Evolutionary conservation across 2,329 filamentous ascomycete species (phyloP).

Genomic region (Plenodomus tracheiphilus): DNA sequence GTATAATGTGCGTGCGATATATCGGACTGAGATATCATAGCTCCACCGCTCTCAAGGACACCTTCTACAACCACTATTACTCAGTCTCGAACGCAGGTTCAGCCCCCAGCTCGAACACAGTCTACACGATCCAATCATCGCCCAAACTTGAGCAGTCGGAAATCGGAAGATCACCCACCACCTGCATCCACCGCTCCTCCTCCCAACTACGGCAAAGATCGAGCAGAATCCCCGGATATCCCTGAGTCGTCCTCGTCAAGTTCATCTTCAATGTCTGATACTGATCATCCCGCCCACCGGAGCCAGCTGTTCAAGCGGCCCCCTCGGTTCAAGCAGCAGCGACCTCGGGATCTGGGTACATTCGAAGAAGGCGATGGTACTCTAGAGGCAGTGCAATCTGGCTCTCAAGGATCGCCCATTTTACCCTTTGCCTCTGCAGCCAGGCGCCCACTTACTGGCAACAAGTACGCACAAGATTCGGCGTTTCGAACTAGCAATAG

Average conservation of each 20-base stretch:
- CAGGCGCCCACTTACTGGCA: slow-evolving; percentile 2
- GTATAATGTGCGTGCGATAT: neutral
- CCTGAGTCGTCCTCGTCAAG: slow-evolving; percentile 33
- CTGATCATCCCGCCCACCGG: slow-evolving; percentile 44
- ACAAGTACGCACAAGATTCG: slow-evolving; percentile 13
- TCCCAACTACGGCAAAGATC: slow-evolving; percentile 12
- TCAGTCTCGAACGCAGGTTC: slow-evolving; percentile 38
- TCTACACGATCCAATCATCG: slow-evolving; percentile 31
- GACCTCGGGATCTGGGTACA: slow-evolving; percentile 27
- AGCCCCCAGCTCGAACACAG: slow-evolving; percentile 27
- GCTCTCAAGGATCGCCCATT: slow-evolving; percentile 50
- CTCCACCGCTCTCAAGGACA: slow-evolving; percentile 47
- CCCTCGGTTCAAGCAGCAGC: slow-evolving; percentile 40
- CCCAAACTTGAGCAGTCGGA: slow-evolving; percentile 24
- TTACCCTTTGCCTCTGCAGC: slow-evolving; percentile 49
- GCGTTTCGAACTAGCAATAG: slow-evolving; percentile 5
- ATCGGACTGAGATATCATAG: slow-evolving; percentile 13
- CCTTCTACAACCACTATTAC: slow-evolving; percentile 55
- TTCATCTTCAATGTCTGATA: slow-evolving; percentile 40
- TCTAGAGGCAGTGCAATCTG: slow-evolving; percentile 56
- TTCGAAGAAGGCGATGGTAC: slow-evolving; percentile 36
- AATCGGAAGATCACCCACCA: slow-evolving; percentile 13
- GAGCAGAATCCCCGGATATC: slow-evolving; percentile 24
- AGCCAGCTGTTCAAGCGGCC: slow-evolving; percentile 52
- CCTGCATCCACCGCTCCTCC: slow-evolving; percentile 6